Base-by-base conservation (phyloP, 352 stramenopile genomes). In the Globisporangium rhizosaccharum region DNA sequence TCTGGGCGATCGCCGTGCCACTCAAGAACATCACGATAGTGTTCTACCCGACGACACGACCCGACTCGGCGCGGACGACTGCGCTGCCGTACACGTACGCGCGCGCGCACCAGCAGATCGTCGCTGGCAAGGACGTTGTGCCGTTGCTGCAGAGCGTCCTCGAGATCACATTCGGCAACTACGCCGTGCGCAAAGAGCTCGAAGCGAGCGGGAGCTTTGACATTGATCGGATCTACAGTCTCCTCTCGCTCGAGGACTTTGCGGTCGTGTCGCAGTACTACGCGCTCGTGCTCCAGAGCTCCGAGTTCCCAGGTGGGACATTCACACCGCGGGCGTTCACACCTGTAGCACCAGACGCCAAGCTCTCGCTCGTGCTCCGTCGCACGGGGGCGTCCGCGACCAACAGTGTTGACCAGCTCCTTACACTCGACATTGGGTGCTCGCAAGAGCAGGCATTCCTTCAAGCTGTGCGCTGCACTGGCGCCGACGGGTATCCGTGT, bases 11-110 rank as follows among this genome's bases (percentile, higher is more conserved):
- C 28, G 33, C 56, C 10, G 66, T 79, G 14, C 71, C 71, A 8
- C 30, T 79, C 23, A 79, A 79, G 62, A 82, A 82, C 46, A 63
- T 82, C 26, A 68, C 51, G 33, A 71, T 61, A 0, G 62, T 78
- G 41, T 59, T 66, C 10, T 75, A 75, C 45, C 73, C 73, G 11
- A 61, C 63, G 14, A 71, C 62, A 1, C 66, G 61, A 1, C 61
- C 73, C 3, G 71, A 79, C 37, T 61, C 57, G 10, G 39, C 37
- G 8, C 46, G 41, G 42, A 63, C 28, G 7, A 42, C 11, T 17
- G 42, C 20, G 15, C 25, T 33, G 9, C 28, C 39, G 8, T 61
- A 56, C 52, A 23, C 18, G 3, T 60, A 44, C 58, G 57, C 53
- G 6, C 23, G 52, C 2, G 26, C 46, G n/a, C 33, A 59, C 23